Evolutionary conservation across 2,329 filamentous ascomycete species (phyloP), one percentile per base, ranked within the genome.

Genomic region (Aspergillus aculeatinus): DNA sequence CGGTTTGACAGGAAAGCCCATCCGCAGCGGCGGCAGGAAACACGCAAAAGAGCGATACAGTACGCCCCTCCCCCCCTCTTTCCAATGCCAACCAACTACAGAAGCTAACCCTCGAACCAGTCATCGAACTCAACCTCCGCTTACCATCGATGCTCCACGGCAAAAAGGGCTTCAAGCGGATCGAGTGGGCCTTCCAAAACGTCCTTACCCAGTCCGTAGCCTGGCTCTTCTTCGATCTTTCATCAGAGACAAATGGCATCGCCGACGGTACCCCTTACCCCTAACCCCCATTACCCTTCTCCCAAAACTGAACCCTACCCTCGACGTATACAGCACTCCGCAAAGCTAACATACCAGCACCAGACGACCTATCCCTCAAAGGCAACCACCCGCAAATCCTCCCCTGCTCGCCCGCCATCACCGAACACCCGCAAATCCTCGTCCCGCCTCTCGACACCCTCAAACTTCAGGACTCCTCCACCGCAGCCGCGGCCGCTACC

Each of bases 131-230:
- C 54, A 88, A 98, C 61, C 82, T 99, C 29, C 85, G 88, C 19
- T 80, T 83, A 5, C 84, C 87, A 0, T 87, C 87, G 0, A 96
- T 96, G 91, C 74, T 91, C 7, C 88, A 87, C 57, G 92, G 92
- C 3, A 95, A 92, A 73, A 92, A 89, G 64, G 89, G 87, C 0
- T 96, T 96, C 69, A 88, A 93, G 63, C 82, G 91, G 50, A 79
- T 96, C 14, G 74, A 88, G 6, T 90, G 90, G 81, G 91, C 92
- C 14, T 92, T 88, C 73, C 88, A 89, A 67, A 91, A 92, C 63
- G 91, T 91, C 23, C 80, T 97, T 23, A 85, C 83, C 52, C 77
- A 82, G 49, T 85, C 88, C 1, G 69, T 88, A 23, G 85, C 85
- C 1, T 97, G 94, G 92, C 78, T 98, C 0, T 93, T 95, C 68